phyloP scores from a whole-genome alignment of 331 rosid genomes.

The Prunus yedoensis region DNA sequence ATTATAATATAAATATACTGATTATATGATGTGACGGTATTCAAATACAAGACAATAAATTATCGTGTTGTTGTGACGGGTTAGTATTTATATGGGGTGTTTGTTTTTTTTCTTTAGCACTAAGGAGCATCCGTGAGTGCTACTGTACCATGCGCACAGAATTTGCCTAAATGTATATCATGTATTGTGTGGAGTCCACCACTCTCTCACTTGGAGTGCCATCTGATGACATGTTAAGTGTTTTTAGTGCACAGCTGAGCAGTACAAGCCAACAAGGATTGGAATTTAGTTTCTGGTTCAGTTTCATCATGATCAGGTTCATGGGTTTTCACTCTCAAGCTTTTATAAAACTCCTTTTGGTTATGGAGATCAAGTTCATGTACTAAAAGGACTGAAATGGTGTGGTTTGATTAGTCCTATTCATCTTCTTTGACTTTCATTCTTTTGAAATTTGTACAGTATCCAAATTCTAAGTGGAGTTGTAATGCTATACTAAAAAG shows the following conservation, averaged over 20 bases:
- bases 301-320: constrained; percentile 9
- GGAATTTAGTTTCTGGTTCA: constrained; percentile 6
- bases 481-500: no score
- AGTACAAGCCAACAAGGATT: background rate
- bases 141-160: constrained; percentile 73
- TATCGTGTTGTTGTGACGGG: constrained; percentile 4
- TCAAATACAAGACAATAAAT: no score
- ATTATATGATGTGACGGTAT: no score
- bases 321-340: constrained; percentile 14
- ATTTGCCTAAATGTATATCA: constrained; percentile 18
- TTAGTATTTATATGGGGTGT: background rate
- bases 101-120: constrained; percentile 23
- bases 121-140: constrained; percentile 55
- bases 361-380: constrained; percentile 12
- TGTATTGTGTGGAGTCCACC: constrained; percentile 47
- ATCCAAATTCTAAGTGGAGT: no score
- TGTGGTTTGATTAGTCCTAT: constrained; percentile 34
- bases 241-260: constrained; percentile 15
- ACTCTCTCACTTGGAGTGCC: constrained; percentile 16
- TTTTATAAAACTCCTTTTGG: background rate
- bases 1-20: no score
- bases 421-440: constrained; percentile 37
- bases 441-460: background rate
- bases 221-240: background rate
- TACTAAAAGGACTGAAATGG: constrained; percentile 15